Evolutionary conservation across 176 grass and related monocot species (phyloP), one percentile per base, ranked within the genome.

Genomic region (Hordeum marinum): DNA sequence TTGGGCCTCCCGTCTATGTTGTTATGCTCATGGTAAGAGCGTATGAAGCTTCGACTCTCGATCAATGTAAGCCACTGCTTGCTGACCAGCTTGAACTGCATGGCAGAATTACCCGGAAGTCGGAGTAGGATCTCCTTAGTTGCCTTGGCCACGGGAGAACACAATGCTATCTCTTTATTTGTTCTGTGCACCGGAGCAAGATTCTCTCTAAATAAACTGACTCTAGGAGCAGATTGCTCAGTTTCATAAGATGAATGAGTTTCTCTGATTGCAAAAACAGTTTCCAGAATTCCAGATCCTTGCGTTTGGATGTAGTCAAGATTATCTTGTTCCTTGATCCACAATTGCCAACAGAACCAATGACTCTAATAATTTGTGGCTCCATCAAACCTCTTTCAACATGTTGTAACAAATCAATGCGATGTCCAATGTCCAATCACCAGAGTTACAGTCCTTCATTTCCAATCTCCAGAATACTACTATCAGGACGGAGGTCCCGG

Each of bases 231-330:
- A 71, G 25, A 24, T 5, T 29, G 6, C 36, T 70, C 25, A 13
- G 9, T n/a, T 42, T 36, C 35, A 2, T 34, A 24, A 79, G 63
- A 8, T 15, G 62, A 64, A 64, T 10, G 6, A 14, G 37, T 61
- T 9, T 72, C 36, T 26, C 20, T 71, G 24, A 45, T 62, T 79
- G 75, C 11, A 54, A 24, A 37, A 32, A 79, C 7, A 13, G 50
- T 61, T 79, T 79, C 73, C 6, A 79, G 18, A 17, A 34, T 61
- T 8, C 1, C 11, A 4, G 1, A 61, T 25, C 84, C 84, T 60
- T 85, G 75, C 35, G 48, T 8, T 72, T 58, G 37, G 75, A 86
- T 25, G 84, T 86, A 9, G 26, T 65, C 39, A 86, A 42, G 50
- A 86, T 11, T 48, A 86, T 7, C 39, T 46, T 86, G 52, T 62